Evolutionary conservation across 2,329 filamentous ascomycete genomes (phyloP).

Genomic region (Beauveria bassiana): DNA sequence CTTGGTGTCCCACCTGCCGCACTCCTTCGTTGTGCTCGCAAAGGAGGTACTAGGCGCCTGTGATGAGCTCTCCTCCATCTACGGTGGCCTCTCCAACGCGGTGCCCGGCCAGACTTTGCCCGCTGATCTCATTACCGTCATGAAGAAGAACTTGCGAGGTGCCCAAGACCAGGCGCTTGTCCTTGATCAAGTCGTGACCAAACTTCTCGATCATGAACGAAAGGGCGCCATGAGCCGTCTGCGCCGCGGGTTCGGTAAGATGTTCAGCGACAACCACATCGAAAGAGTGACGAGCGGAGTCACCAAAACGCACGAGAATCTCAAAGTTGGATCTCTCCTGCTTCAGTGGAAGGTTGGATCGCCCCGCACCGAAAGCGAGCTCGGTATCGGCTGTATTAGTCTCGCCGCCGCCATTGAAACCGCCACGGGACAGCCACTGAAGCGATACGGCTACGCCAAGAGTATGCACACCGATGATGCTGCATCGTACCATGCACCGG

Average conservation of each 20-base stretch:
- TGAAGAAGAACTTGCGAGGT: constrained; percentile 55
- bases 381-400: constrained; percentile 60
- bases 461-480: constrained; percentile 11
- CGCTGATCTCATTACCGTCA: constrained; percentile 52
- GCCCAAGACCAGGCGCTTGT: constrained; percentile 53
- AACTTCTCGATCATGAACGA: constrained; percentile 54
- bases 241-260: constrained; percentile 53
- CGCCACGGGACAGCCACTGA: constrained; percentile 38
- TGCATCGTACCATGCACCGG: background rate
- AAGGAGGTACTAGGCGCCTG: constrained; percentile 61
- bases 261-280: constrained; percentile 55
- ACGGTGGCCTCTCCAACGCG: constrained; percentile 53
- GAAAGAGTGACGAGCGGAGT: constrained; percentile 51
- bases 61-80: constrained; percentile 59
- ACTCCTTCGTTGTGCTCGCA: constrained; percentile 35
- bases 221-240: constrained; percentile 53
- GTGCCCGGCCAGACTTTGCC: constrained; percentile 47
- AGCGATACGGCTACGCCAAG: constrained; percentile 11
- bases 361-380: constrained; percentile 49
- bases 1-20: constrained; percentile 29
- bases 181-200: constrained; percentile 55
- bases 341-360: constrained; percentile 59
- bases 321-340: constrained; percentile 56
- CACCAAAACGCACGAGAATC: constrained; percentile 49
- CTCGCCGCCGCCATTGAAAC: constrained; percentile 42